Evolutionary conservation across 108 stramenopile genomes (phyloP).

Genomic region (Parietichytrium sp.): DNA sequence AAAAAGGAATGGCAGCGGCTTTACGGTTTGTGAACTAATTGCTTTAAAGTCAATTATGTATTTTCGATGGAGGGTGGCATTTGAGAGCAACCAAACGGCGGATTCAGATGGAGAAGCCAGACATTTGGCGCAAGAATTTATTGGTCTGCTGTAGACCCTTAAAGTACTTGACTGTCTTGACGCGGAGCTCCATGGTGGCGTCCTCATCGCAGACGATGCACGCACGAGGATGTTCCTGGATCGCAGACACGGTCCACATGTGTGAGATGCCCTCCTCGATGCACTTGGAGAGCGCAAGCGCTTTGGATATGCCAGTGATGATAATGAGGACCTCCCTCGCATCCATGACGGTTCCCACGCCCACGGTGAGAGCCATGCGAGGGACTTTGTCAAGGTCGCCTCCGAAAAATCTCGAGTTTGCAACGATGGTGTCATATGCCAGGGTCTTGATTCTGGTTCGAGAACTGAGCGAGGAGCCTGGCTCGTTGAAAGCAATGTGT

Average conservation of each 20-base stretch:
- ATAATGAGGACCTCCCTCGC: conserved; percentile 44
- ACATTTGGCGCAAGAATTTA: too few species aligned
- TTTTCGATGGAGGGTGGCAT: too few species aligned
- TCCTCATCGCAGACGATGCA: conserved; percentile 47
- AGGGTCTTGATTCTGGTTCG: conserved; percentile 49
- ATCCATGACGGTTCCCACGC: conserved; percentile 44
- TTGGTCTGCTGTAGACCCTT: conserved; percentile 43
- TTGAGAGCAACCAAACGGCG: too few species aligned
- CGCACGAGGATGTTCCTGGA: conserved; percentile 42
- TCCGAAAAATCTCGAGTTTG: conserved; percentile 42
- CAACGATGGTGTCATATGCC: conserved; percentile 48
- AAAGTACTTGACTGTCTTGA: conserved; percentile 48
- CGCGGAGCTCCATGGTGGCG: conserved; percentile 43
- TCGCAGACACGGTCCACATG: conserved; percentile 45
- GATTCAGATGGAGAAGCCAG: too few species aligned
- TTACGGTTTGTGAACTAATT: too few species aligned
- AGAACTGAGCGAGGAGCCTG: conserved; percentile 42
- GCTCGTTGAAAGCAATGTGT: conserved; percentile 62
- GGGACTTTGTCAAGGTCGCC: conserved; percentile 45
- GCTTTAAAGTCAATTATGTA: too few species aligned
- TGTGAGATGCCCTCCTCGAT: conserved; percentile 47
- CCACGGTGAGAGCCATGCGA: conserved; percentile 47
- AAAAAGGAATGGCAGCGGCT: too few species aligned
- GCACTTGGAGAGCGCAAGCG: conserved; percentile 41
- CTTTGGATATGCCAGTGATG: conserved; percentile 37